Base-by-base conservation (phyloP, 1,284 basidiomycete genomes). In the Tylopilus sp. region DNA sequence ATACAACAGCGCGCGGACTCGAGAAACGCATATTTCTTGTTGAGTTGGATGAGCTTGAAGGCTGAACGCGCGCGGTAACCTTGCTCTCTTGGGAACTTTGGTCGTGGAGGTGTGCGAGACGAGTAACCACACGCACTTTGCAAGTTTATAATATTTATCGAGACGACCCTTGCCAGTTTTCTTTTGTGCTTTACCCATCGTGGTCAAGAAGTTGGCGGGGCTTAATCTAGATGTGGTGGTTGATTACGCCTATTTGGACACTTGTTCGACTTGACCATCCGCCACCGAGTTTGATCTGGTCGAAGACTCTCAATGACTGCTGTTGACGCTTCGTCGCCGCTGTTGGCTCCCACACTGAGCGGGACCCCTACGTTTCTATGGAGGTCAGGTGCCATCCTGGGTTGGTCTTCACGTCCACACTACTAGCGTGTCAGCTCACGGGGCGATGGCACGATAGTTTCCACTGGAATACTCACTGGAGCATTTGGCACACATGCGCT, bases 51-150 rank as follows among this genome's bases (percentile, higher is more conserved):
- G 54, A 99, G 85, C 78, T 99, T 99, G 88, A 99, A 99, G 5
- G 97, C 97, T 22, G 97, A 98, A 82, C 97, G 96, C 61, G 97
- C 97, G 59, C 97, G 91, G 72, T 96, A 99, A 57, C 97, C 97
- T 79, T 99, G 97, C 76, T 99, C 96, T 73, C 90, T 92, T 71
- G 56, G 52, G 35, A 53, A 48, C 43, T 40, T 62, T 15, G 48
- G 63, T 53, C 39, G 54, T 47, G 25, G 26, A 33, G 14, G 25
- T 20, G 5, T 24, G 26, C 6, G 22, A 37, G 37, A 39, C 13
- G 31, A 67, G 33, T 25, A 20, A 36, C 19, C 40, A 44, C 24
- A 74, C 81, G 56, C 62, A 92, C 91, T 92, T 93, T 74, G 92
- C 92, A 65, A 93, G 88, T 66, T 90, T 92, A 75, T 96, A 96